These are phyloP conservation scores for Chaetomium strumarium DNA, from an alignment of 2,329 filamentous ascomycete species.

Conservation along the genomic window DNA sequence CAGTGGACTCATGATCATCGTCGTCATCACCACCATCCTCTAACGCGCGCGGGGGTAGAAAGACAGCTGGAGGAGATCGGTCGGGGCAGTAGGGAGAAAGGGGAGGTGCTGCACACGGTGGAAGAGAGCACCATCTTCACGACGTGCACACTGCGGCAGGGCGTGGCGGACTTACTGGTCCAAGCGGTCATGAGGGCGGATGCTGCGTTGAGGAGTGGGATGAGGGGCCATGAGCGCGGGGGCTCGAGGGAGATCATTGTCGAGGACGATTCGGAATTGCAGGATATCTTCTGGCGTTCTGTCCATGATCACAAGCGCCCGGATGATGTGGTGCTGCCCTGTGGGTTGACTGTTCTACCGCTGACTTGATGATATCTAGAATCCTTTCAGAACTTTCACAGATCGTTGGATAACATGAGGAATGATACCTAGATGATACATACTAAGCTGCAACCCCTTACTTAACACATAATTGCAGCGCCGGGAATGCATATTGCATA, in stretches of 20 bases:
- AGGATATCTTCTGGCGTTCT: conserved; percentile 24
- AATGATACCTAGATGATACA: too few species aligned
- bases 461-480: too few species aligned
- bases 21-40: too few species aligned
- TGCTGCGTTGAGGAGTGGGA: background rate
- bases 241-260: conserved; percentile 6
- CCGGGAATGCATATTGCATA: too few species aligned
- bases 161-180: conserved; percentile 21
- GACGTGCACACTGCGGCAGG: conserved; percentile 15
- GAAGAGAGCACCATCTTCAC: conserved; percentile 22
- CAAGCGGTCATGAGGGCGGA: conserved; percentile 17
- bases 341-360: conserved; percentile 23
- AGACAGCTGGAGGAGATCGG: conserved; percentile 15
- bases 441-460: too few species aligned
- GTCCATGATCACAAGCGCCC: conserved; percentile 21
- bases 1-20: conserved; percentile 19
- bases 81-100: conserved; percentile 7
- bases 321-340: conserved; percentile 22
- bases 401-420: too few species aligned
- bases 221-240: background rate
- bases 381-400: too few species aligned
- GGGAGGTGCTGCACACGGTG: conserved; percentile 17
- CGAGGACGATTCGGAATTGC: conserved; percentile 20
- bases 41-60: conserved; percentile 10
- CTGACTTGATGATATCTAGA: conserved; percentile 14